A percentile compares a stretch with the other conserved stretches of the same genome.
Conservation (phyloP, 805 yeast genomes). For the Brettanomyces sp. region DNA sequence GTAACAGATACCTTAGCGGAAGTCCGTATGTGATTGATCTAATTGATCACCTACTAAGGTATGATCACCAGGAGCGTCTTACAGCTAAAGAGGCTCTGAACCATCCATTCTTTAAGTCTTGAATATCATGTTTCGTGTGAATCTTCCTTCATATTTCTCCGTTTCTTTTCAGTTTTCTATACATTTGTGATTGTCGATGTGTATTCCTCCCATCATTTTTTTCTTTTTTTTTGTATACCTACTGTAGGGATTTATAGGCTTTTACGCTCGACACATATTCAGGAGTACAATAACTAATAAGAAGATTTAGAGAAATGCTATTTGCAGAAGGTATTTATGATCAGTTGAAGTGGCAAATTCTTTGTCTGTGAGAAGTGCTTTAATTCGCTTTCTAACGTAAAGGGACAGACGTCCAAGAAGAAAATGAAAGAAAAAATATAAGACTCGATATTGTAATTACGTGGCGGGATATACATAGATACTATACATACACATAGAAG, state of each 20-base stretch:
- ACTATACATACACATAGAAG: no score
- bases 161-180: background rate
- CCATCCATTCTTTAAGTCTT: constrained; percentile 34
- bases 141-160: background rate
- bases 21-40: constrained; percentile 56
- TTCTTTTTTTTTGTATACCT: background rate
- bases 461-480: no score
- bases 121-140: background rate
- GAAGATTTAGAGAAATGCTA: no score
- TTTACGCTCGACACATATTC: background rate
- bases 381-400: no score
- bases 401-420: no score
- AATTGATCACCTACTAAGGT: constrained; percentile 62
- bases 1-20: constrained; percentile 40
- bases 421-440: no score
- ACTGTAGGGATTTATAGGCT: background rate
- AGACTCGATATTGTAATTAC: no score
- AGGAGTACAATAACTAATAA: background rate
- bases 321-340: no score
- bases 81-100: constrained; percentile 85
- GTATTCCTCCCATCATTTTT: background rate
- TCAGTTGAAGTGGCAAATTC: no score
- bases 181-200: background rate
- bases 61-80: constrained; percentile 80
- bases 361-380: no score